These are phyloP conservation scores for Monocercomonoides exilis DNA, from an alignment of 78 protist genomes.

Conservation along the genomic window DNA sequence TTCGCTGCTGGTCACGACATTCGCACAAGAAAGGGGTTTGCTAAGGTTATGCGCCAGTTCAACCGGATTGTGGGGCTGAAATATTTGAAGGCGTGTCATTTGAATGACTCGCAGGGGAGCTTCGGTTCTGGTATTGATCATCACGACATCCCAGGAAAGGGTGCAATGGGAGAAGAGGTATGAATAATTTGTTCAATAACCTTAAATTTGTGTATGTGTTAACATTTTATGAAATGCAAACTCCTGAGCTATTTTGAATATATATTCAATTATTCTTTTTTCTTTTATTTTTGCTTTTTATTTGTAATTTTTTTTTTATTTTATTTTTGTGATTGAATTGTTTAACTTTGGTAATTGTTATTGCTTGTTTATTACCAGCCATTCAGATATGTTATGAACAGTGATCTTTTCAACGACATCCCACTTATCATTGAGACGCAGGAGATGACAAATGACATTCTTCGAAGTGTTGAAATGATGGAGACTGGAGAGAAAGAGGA, in stretches of 20 bases:
- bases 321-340: too few relatives aligned
- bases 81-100: conserved; percentile 41
- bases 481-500: too few relatives aligned
- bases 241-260: too few relatives aligned
- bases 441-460: neutral
- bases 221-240: too few relatives aligned
- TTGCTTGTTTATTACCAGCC: neutral
- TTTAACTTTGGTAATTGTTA: neutral
- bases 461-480: neutral
- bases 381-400: conserved; percentile 45
- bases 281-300: neutral
- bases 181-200: too few relatives aligned
- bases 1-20: conserved; percentile 60
- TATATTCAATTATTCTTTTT: too few relatives aligned
- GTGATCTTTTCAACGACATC: conserved; percentile 22
- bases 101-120: conserved; percentile 42
- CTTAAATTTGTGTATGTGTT: too few relatives aligned
- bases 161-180: neutral
- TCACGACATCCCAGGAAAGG: conserved; percentile 48
- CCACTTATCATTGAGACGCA: conserved; percentile 54
- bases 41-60: conserved; percentile 32
- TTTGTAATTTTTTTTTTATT: neutral
- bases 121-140: conserved; percentile 29
- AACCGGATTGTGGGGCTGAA: conserved; percentile 44
- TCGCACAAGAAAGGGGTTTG: neutral